Base-by-base conservation (phyloP, 192 early-diverging fungal species). In the Linnemannia zychae region DNA sequence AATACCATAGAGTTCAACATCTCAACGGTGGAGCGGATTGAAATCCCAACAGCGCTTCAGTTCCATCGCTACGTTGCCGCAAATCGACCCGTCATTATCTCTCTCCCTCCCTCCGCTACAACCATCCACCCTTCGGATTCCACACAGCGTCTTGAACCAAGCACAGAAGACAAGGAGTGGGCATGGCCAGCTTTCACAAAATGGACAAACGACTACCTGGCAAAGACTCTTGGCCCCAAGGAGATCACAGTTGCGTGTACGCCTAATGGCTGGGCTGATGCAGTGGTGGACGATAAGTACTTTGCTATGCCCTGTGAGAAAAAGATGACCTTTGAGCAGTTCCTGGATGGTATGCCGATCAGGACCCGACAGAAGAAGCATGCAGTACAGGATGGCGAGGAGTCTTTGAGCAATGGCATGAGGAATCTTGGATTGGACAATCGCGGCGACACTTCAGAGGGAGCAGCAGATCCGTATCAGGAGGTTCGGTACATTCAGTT, bases 141-240 rank as follows among this genome's bases (percentile, higher is more conserved):
- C 70, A 78, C 75, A 15, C 57, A 63, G 28, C 71, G 84, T 50
- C 24, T 75, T 60, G 53, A 53, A 1, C 65, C 71, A 1, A 34
- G 77, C 0, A 20, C 67, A 24, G 47, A 65, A 31, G 82, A 75
- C 7, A 48, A 63, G 44, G 71, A 71, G 63, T 84, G 89, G 73
- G 60, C 87, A 18, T 91, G 88, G 88, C 82, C 85, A 13, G 90
- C 90, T 2, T 78, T 75, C 47, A 88, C 85, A 37, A 65, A 80
- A 70, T 91, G 90, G 90, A 91, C 90, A 6, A 88, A 91, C 65
- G 85, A 85, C 2, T 91, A 91, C 67, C 69, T 91, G 9, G 33
- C 79, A 18, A 40, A 71, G 13, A 80, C 74, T 12, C 67, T 91
- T 36, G 87, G 78, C 28, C 40, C 80, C 1, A 71, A 81, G 18